Conservation (phyloP, 148 eudicot species). For the Linanthus parryae region DNA sequence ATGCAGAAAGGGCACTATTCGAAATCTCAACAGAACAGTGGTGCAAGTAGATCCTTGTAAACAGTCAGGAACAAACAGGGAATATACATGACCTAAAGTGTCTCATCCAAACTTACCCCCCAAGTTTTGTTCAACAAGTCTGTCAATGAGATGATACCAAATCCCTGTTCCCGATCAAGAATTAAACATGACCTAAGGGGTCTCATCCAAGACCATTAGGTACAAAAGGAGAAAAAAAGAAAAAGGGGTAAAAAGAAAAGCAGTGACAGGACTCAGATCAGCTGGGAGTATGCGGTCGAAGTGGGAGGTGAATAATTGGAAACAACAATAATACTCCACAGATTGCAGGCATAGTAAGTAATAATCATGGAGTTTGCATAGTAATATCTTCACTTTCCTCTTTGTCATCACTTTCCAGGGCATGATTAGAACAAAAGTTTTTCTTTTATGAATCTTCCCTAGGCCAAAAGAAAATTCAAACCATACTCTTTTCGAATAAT, state of each 20-base stretch:
- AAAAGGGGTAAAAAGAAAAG: no score
- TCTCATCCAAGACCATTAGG: not conserved
- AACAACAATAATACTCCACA: not conserved
- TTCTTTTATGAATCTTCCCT: no score
- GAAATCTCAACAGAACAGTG: no score
- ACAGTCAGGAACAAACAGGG: no score
- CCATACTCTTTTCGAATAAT: no score
- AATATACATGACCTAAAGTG: no score
- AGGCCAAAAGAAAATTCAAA: no score
- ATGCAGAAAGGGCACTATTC: no score
- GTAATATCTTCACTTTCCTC: constrained; percentile 24
- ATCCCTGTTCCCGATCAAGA: not conserved
- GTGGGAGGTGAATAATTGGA: constrained; percentile 14
- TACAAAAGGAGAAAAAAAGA: not conserved
- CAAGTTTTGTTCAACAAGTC: no score
- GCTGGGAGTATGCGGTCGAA: constrained; percentile 15
- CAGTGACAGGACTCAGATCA: constrained; percentile 21
- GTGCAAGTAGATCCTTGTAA: no score
- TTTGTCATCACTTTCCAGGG: constrained; percentile 42
- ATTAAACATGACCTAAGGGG: not conserved
- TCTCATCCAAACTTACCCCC: no score
- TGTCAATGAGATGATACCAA: not conserved
- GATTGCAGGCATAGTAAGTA: constrained; percentile 2
- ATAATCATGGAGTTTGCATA: constrained; percentile 26
- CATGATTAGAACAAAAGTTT: constrained; percentile 25